Evolutionary conservation across 2,329 filamentous ascomycete genomes (phyloP).

Genomic region (Lasiodiplodia sp.): DNA sequence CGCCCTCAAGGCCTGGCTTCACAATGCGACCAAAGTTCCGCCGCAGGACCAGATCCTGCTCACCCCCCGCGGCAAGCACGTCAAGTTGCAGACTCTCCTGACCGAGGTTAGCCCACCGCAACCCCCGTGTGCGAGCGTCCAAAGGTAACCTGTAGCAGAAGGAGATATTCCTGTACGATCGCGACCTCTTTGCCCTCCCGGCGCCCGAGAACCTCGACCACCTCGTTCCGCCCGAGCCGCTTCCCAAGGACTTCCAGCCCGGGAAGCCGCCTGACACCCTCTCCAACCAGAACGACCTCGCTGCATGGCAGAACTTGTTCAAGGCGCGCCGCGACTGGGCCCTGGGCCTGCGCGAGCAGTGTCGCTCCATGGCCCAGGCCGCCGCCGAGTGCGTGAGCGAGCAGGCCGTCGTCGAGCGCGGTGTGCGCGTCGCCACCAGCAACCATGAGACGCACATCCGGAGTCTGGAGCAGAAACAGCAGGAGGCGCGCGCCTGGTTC

Average conservation of each 20-base stretch:
- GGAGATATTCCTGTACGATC: slow-evolving; percentile 93
- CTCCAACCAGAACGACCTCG: slow-evolving; percentile 77
- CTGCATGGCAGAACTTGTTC: slow-evolving; percentile 90
- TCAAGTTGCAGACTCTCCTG: slow-evolving; percentile 80
- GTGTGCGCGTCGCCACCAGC: slow-evolving; percentile 82
- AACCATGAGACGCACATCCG: slow-evolving; percentile 82
- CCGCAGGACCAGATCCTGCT: slow-evolving; percentile 83
- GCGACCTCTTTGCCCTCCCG: slow-evolving; percentile 59
- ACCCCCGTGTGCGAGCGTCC: background rate
- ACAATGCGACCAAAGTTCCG: slow-evolving; percentile 75
- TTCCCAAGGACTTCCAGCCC: slow-evolving; percentile 67
- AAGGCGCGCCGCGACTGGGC: slow-evolving; percentile 84
- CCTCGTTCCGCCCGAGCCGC: slow-evolving; percentile 59
- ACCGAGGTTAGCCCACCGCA: slow-evolving; percentile 68
- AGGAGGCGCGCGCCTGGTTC: slow-evolving; percentile 75
- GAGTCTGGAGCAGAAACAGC: slow-evolving; percentile 73
- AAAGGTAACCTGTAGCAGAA: slow-evolving; percentile 58
- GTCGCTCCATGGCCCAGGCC: slow-evolving; percentile 68
- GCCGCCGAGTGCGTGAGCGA: slow-evolving; percentile 73
- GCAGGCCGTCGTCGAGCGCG: slow-evolving; percentile 78
- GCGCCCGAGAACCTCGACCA: slow-evolving; percentile 58
- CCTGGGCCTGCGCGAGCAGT: slow-evolving; percentile 71
- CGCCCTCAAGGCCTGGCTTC: slow-evolving; percentile 82
- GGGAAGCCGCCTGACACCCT: slow-evolving; percentile 78
- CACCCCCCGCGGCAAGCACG: slow-evolving; percentile 82